phyloP scores from a whole-genome alignment of 1,284 basidiomycete genomes.

The Ustilago curta region DNA sequence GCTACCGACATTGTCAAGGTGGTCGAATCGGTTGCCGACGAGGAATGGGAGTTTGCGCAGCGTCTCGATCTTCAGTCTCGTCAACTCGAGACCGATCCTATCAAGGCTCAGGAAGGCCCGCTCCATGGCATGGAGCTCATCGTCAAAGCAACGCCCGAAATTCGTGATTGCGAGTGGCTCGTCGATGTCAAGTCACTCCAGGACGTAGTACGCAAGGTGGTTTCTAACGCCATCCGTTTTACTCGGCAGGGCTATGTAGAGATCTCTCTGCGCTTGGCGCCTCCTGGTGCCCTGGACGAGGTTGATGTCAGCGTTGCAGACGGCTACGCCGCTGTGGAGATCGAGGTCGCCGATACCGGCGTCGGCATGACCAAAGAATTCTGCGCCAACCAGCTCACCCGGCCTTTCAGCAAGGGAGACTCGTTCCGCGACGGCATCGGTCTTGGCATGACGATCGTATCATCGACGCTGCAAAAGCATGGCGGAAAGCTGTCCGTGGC shows the following conservation, averaged over 20 bases:
- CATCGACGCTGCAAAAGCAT: conserved; percentile 45
- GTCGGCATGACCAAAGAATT: conserved; percentile 54
- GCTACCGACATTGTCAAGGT: conserved; percentile 38
- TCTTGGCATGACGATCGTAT: conserved; percentile 58
- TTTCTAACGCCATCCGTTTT: conserved; percentile 56
- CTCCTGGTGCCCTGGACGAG: conserved; percentile 24
- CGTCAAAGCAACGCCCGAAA: conserved; percentile 42
- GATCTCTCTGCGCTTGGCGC: conserved; percentile 29
- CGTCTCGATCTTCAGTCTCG: conserved; percentile 39
- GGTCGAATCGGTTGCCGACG: conserved; percentile 52
- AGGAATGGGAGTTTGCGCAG: conserved; percentile 53
- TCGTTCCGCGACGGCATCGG: conserved; percentile 57
- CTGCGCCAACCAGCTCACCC: conserved; percentile 38
- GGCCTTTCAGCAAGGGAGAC: conserved; percentile 56
- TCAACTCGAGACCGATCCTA: conserved; percentile 20
- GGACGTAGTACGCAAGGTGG: conserved; percentile 54
- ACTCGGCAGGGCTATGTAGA: conserved; percentile 49
- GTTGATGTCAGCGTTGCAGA: conserved; percentile 16
- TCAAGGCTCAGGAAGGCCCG: conserved; percentile 15
- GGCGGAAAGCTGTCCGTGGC: conserved; percentile 51
- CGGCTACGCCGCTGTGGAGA: conserved; percentile 29
- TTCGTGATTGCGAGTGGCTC: conserved; percentile 33
- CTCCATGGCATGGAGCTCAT: conserved; percentile 41
- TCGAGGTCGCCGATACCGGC: conserved; percentile 47
- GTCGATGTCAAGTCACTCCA: conserved; percentile 33